Evolutionary conservation across 352 stramenopile species (phyloP), one percentile per base, ranked within the genome.

Genomic region (Halophytophthora polymorphica): DNA sequence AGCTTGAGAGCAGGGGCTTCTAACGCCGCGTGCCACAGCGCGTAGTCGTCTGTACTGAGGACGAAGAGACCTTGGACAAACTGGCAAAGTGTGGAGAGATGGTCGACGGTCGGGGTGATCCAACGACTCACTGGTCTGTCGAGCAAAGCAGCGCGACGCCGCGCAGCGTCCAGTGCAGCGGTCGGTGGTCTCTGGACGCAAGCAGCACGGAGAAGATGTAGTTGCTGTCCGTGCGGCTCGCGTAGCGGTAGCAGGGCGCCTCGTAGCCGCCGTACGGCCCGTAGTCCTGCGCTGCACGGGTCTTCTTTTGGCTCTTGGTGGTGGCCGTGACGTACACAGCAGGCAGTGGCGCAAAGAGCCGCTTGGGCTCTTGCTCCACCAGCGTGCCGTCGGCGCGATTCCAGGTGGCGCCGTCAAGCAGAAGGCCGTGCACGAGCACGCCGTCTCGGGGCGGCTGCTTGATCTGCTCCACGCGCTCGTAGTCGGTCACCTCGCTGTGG

Each of bases 401-500:
- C 81, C 82, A 93, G 6, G 77, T 75, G 0, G 78, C 80, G 45
- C 83, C 83, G 25, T 93, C 78, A 0, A 93, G 54, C 31, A 89
- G 52, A 14, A 93, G 56, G 0, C 83, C 83, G 42, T 92, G 81
- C 5, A 93, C 63, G 22, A 92, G 61, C 15, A 93, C 73, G 34
- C 82, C 83, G 59, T 93, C 82, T 14, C 77, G 66, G 22, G 80
- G 80, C 1, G 79, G 49, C 45, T 86, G 72, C 43, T 84, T 86
- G 64, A 92, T 90, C 54, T 89, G 75, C 53, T 91, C 82, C 17
- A 85, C 61, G 36, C 74, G 64, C 35, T 90, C 79, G 60, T 89
- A 90, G 59, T 93, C 82, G 6, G 79, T 93, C 47, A 90, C 79
- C 53, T 90, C 81, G 35, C 74, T 89, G 60, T 92, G 79, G 45